A percentile compares a stretch with the other conserved stretches of the same genome.
phyloP scores from a whole-genome alignment of 2,329 filamentous ascomycete species.

The Monosporascus ibericus region DNA sequence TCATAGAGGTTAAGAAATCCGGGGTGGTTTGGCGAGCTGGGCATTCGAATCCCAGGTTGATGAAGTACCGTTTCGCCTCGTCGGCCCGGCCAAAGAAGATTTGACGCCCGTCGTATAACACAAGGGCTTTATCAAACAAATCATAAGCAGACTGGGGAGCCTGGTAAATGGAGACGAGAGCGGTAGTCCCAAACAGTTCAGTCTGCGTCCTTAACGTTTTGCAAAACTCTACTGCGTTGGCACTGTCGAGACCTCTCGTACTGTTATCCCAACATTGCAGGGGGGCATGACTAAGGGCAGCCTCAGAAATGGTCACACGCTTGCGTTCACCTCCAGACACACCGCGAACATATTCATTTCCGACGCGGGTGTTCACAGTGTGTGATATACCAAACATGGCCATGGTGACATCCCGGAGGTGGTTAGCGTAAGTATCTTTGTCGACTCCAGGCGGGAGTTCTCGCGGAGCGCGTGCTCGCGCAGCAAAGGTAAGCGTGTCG shows the following conservation, averaged over 20 bases:
- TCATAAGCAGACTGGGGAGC: constrained; percentile 61
- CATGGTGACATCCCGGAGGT: constrained; percentile 67
- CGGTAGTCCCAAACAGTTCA: constrained; percentile 60
- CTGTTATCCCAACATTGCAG: constrained; percentile 68
- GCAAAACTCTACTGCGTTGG: constrained; percentile 70
- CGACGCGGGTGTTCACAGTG: constrained; percentile 66
- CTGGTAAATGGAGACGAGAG: constrained; percentile 70
- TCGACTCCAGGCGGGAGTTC: constrained; percentile 53
- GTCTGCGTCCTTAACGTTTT: constrained; percentile 60
- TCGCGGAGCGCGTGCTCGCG: constrained; percentile 60
- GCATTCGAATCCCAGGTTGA: constrained; percentile 61
- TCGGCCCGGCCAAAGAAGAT: constrained; percentile 58
- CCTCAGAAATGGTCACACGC: constrained; percentile 59
- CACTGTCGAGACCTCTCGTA: constrained; percentile 67
- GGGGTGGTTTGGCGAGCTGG: constrained; percentile 62
- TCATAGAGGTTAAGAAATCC: constrained; percentile 69
- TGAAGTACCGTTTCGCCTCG: constrained; percentile 58
- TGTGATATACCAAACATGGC: constrained; percentile 70
- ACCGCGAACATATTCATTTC: constrained; percentile 69
- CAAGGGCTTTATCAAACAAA: constrained; percentile 52
- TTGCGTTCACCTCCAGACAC: constrained; percentile 70
- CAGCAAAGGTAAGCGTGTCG: constrained; percentile 74
- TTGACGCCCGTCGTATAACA: constrained; percentile 55
- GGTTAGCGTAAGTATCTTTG: constrained; percentile 49
- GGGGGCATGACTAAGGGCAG: constrained; percentile 51